Evolutionary conservation across 2,329 filamentous ascomycete species (phyloP).

Genomic region (Dichotomopilus funicola): DNA sequence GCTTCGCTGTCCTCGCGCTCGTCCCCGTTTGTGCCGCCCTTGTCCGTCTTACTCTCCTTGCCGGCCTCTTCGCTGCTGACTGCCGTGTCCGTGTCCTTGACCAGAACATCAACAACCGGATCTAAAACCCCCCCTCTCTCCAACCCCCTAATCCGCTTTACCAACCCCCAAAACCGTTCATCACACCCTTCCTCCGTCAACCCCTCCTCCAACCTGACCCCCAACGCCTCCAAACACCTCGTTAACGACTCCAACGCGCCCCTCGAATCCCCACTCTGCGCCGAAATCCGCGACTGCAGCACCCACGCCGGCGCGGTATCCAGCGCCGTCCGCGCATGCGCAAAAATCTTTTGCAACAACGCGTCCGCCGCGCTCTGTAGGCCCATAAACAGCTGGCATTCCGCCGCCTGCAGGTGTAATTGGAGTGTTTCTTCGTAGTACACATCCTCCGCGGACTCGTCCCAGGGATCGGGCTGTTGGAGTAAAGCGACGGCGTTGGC

Average conservation of each 20-base stretch:
- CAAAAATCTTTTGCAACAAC: slow-evolving; percentile 64
- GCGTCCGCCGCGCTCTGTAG: slow-evolving; percentile 60
- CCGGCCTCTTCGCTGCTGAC: no score
- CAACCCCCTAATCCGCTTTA: slow-evolving; percentile 52
- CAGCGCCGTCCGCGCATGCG: slow-evolving; percentile 60
- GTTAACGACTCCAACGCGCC: slow-evolving; percentile 65
- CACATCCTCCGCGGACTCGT: slow-evolving; percentile 60
- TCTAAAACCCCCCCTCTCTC: slow-evolving; percentile 43
- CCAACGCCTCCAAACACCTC: slow-evolving; percentile 63
- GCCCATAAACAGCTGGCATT: slow-evolving; percentile 75
- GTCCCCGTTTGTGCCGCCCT: no score
- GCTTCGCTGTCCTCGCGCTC: no score
- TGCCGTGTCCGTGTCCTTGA: no score
- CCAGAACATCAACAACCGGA: slow-evolving; percentile 28
- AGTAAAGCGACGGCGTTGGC: slow-evolving; percentile 69
- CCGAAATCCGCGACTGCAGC: slow-evolving; percentile 70
- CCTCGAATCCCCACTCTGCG: slow-evolving; percentile 64
- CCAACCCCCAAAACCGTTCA: slow-evolving; percentile 58
- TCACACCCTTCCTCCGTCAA: slow-evolving; percentile 75
- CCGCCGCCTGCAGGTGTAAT: slow-evolving; percentile 70
- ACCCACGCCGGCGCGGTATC: slow-evolving; percentile 84
- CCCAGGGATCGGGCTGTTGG: slow-evolving; percentile 67
- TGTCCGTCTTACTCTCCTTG: no score
- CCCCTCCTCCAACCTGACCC: slow-evolving; percentile 56
- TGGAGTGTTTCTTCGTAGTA: slow-evolving; percentile 82